phyloP scores from a whole-genome alignment of 2,329 filamentous ascomycete genomes.

The Cordyceps cicadae region DNA sequence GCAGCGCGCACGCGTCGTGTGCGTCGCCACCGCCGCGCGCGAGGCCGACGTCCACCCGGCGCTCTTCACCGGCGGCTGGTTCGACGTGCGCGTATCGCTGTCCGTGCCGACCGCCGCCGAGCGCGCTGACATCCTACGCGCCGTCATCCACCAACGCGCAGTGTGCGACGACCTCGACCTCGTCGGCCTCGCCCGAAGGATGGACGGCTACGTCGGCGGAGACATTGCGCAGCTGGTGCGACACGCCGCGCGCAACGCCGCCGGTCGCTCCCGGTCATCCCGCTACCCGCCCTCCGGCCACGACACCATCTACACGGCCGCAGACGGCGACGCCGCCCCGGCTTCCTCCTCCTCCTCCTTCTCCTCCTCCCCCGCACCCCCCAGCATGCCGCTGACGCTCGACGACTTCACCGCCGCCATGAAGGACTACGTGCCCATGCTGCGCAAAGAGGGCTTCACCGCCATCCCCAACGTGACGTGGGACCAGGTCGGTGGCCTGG shows the following conservation, averaged over 20 bases:
- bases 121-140: constrained; percentile 48
- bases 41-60: constrained; percentile 80
- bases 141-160: constrained; percentile 34
- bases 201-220: constrained; percentile 86
- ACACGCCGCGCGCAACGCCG: constrained; percentile 31
- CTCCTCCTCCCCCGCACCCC: neutral
- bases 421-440: constrained; percentile 54
- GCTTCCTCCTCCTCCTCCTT: too few species aligned
- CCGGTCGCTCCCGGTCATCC: constrained; percentile 25
- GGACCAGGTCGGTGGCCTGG: constrained; percentile 81
- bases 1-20: constrained; percentile 66
- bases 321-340: neutral
- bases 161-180: constrained; percentile 60
- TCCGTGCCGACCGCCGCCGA: constrained; percentile 74
- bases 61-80: constrained; percentile 64
- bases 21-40: constrained; percentile 83
- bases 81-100: constrained; percentile 79
- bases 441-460: constrained; percentile 82
- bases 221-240: constrained; percentile 64
- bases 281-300: constrained; percentile 15
- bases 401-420: constrained; percentile 66
- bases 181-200: constrained; percentile 65
- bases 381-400: constrained; percentile 16
- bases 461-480: constrained; percentile 91
- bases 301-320: neutral